These are phyloP conservation scores for Lactifluus piperatus DNA, from an alignment of 768 basidiomycete genomes.

Conservation along the genomic window DNA sequence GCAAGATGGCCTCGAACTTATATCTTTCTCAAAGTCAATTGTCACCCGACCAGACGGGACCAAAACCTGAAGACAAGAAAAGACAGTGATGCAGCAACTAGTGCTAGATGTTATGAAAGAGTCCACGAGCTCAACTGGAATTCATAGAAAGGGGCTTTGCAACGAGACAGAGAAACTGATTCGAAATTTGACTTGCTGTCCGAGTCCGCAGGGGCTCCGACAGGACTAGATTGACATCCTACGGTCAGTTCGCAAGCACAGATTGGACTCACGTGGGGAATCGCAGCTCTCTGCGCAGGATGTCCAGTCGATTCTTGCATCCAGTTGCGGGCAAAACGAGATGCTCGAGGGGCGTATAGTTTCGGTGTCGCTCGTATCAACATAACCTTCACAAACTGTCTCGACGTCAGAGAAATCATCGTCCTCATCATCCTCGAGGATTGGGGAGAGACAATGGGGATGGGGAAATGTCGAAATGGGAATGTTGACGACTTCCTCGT, in stretches of 20 bases:
- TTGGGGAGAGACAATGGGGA: slow-evolving; percentile 6
- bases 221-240: slow-evolving; percentile 1
- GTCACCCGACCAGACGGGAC: background rate
- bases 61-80: background rate
- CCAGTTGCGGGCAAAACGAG: background rate
- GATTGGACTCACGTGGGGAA: background rate
- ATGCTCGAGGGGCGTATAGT: background rate
- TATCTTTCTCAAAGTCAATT: background rate
- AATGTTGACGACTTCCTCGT: background rate
- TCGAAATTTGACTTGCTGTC: background rate
- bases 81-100: background rate
- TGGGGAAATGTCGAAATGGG: slow-evolving; percentile 2
- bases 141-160: background rate
- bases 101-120: background rate
- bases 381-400: background rate
- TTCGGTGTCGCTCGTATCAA: slow-evolving; percentile 1
- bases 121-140: slow-evolving; percentile 10
- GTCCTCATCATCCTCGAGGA: slow-evolving; percentile 2
- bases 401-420: background rate
- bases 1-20: background rate
- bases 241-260: background rate
- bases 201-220: background rate
- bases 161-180: background rate
- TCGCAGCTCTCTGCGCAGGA: background rate
- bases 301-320: background rate